A percentile compares a stretch with the other conserved stretches of the same genome.
These are phyloP conservation scores for Diaporthe citrichinensis DNA, from an alignment of 2,329 filamentous ascomycete species.

Conservation along the genomic window DNA sequence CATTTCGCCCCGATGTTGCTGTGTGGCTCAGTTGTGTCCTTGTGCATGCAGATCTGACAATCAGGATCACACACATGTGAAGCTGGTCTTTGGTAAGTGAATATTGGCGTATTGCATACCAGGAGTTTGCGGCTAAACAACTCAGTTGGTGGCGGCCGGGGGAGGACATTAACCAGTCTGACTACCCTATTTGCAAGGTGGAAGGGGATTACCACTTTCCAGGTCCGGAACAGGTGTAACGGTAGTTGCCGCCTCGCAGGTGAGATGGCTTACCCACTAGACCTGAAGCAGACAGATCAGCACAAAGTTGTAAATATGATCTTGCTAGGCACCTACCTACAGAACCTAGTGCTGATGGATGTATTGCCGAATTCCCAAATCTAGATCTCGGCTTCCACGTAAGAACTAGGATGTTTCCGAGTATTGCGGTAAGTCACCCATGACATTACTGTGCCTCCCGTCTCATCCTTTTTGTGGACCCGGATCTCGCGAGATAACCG, in stretches of 20 bases:
- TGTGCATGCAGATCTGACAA: too few relatives aligned
- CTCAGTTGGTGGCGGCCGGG: not conserved
- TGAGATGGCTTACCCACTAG: not conserved
- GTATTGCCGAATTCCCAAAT: not conserved
- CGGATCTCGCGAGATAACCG: too few relatives aligned
- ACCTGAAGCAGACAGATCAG: not conserved
- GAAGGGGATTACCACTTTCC: not conserved
- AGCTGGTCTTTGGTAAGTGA: not conserved
- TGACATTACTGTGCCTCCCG: too few relatives aligned
- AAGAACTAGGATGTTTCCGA: not conserved
- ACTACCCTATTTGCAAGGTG: not conserved
- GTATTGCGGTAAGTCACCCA: not conserved
- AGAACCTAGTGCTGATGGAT: slow-evolving; percentile 24
- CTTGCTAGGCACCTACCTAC: not conserved
- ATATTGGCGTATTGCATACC: not conserved
- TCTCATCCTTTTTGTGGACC: too few relatives aligned
- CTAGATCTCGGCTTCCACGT: not conserved
- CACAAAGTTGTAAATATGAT: not conserved
- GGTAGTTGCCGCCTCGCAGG: not conserved
- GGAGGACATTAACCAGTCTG: not conserved
- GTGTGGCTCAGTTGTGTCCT: too few relatives aligned
- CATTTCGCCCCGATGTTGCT: not conserved
- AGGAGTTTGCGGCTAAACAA: not conserved
- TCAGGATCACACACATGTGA: not conserved
- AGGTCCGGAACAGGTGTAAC: not conserved